Conservation (phyloP, 2,329 filamentous ascomycete genomes). For the Sporothrix schenckii region DNA sequence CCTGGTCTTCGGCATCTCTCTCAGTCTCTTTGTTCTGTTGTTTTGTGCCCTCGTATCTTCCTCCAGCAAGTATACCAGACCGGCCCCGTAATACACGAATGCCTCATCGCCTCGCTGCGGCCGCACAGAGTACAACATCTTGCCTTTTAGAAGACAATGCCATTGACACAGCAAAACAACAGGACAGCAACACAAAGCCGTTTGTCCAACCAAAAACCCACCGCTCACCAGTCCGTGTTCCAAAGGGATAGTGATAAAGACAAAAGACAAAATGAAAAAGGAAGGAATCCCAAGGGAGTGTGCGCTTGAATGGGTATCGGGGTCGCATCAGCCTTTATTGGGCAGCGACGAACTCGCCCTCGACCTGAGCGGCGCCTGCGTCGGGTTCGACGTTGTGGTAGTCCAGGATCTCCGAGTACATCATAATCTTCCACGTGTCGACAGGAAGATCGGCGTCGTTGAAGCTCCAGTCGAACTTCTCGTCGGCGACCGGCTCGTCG, state of each 20-base stretch:
- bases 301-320: neutral
- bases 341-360: conserved; percentile 17
- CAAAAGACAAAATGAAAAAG: neutral
- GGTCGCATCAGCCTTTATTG: conserved; percentile 15
- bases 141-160: neutral
- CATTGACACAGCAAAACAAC: neutral
- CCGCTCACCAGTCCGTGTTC: neutral
- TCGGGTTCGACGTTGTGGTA: conserved; percentile 87
- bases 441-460: conserved; percentile 97
- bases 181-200: neutral
- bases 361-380: conserved; percentile 38
- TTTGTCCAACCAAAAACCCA: neutral
- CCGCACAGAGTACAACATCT: neutral
- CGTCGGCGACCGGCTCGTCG: conserved; percentile 91
- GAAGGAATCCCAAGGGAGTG: too few relatives aligned
- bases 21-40: neutral
- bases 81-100: neutral
- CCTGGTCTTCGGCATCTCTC: neutral
- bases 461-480: conserved; percentile 99
- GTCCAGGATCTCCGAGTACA: conserved; percentile 97
- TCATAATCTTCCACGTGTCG: conserved; percentile 99
- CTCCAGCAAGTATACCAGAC: conserved; percentile 8
- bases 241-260: neutral
- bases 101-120: neutral
- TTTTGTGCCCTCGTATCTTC: neutral